These are phyloP conservation scores for Trypanosoma cruzi DNA, from an alignment of 208 protist species.

Conservation along the genomic window DNA sequence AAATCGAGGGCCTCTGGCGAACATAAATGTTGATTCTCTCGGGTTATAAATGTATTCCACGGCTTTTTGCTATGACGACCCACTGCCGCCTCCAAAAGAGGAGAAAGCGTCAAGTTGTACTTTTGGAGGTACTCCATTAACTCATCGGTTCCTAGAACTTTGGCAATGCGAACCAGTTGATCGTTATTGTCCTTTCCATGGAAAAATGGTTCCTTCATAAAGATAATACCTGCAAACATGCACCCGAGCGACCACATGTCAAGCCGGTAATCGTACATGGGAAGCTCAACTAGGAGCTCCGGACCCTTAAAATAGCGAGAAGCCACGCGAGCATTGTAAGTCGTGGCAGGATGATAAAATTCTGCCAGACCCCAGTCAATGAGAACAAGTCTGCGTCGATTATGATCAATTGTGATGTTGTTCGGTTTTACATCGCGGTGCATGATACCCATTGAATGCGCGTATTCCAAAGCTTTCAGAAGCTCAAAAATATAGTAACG, in stretches of 20 bases:
- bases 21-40: conserved; percentile 96
- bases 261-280: conserved; percentile 99
- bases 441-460: conserved; percentile 99
- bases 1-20: conserved; percentile 98
- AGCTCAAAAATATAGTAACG: conserved; percentile 99
- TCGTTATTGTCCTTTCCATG: conserved; percentile 99
- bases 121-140: conserved; percentile 97
- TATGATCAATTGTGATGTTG: conserved; percentile 99
- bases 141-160: conserved; percentile 98
- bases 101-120: conserved; percentile 95
- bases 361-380: conserved; percentile 99
- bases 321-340: conserved; percentile 99
- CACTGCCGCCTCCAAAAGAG: conserved; percentile 91
- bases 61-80: conserved; percentile 89
- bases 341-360: conserved; percentile 98
- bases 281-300: conserved; percentile 98
- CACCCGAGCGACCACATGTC: conserved; percentile 99
- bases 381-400: conserved; percentile 94
- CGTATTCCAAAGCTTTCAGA: conserved; percentile 95
- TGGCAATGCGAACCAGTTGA: conserved; percentile 97
- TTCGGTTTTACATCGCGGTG: conserved; percentile 99
- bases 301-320: conserved; percentile 99
- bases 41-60: conserved; percentile 94
- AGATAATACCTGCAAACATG: conserved; percentile 99
- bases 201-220: conserved; percentile 99